These are phyloP conservation scores for Paraphaeosphaeria sporulosa DNA, from an alignment of 2,329 filamentous ascomycete genomes.

Conservation along the genomic window DNA sequence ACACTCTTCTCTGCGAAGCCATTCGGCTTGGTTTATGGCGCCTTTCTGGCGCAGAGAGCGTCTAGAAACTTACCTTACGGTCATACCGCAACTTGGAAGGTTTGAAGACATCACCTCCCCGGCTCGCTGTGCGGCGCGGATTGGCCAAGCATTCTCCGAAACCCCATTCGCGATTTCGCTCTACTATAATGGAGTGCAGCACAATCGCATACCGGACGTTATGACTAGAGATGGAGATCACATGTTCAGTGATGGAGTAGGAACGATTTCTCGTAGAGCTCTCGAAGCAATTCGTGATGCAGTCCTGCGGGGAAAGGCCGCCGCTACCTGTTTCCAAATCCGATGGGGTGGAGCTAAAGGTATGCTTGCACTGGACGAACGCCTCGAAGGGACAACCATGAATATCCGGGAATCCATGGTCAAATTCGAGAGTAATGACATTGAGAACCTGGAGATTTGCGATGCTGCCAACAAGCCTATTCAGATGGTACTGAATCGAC, in stretches of 20 bases:
- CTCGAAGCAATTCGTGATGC: slow-evolving; percentile 62
- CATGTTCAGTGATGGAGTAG: slow-evolving; percentile 79
- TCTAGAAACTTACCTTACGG: slow-evolving; percentile 7
- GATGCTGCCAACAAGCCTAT: slow-evolving; percentile 68
- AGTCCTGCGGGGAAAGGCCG: slow-evolving; percentile 43
- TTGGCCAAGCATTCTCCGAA: slow-evolving; percentile 75
- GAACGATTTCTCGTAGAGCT: slow-evolving; percentile 65
- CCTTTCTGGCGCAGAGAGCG: slow-evolving; percentile 13
- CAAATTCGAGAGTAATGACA: slow-evolving; percentile 68
- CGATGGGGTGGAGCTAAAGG: slow-evolving; percentile 77
- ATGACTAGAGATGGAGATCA: slow-evolving; percentile 53
- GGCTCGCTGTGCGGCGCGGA: slow-evolving; percentile 64
- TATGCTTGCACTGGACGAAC: slow-evolving; percentile 75
- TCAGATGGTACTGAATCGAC: slow-evolving; percentile 16
- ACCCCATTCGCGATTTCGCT: slow-evolving; percentile 70
- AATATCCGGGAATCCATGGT: slow-evolving; percentile 74
- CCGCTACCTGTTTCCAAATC: slow-evolving; percentile 73
- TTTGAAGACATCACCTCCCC: slow-evolving; percentile 58
- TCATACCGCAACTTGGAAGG: slow-evolving; percentile 17
- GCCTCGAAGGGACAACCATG: slow-evolving; percentile 64
- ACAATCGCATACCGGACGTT: slow-evolving; percentile 56
- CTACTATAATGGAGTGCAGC: slow-evolving; percentile 23
- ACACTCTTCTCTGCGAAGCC: slow-evolving; percentile 19
- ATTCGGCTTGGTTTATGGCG: slow-evolving; percentile 26
- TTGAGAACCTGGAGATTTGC: slow-evolving; percentile 70